Percentiles rank a stretch among this genome's conserved stretches.
These are phyloP conservation scores for Epicoccum sorghinum DNA, from an alignment of 2,329 filamentous ascomycete species.

Conservation along the genomic window DNA sequence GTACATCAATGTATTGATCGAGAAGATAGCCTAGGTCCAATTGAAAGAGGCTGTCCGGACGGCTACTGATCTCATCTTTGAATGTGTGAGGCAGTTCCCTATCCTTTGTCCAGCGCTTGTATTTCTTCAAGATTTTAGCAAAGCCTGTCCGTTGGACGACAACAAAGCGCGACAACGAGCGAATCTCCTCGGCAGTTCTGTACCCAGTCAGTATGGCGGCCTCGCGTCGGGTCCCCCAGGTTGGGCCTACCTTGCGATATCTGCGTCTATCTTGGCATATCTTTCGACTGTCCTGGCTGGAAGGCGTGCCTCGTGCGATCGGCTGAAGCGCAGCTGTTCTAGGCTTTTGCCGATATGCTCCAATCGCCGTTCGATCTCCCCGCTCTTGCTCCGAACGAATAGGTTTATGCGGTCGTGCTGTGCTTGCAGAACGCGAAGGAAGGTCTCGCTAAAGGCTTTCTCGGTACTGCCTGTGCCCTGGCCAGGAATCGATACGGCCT, in stretches of 20 bases:
- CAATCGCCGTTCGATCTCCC: constrained; percentile 74
- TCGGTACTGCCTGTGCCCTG: constrained; percentile 61
- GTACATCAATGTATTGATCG: constrained; percentile 55
- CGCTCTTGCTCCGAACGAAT: constrained; percentile 79
- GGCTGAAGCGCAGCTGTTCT: constrained; percentile 37
- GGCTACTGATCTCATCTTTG: constrained; percentile 67
- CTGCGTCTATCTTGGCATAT: constrained; percentile 58
- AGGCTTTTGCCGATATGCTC: constrained; percentile 51
- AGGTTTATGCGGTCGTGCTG: constrained; percentile 80
- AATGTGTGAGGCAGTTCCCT: constrained; percentile 68
- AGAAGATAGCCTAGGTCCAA: constrained; percentile 64
- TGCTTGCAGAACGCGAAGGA: constrained; percentile 72
- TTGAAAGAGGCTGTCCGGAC: constrained; percentile 74
- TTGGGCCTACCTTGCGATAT: constrained; percentile 51
- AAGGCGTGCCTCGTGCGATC: constrained; percentile 34
- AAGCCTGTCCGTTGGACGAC: constrained; percentile 77
- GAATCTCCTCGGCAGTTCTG: constrained; percentile 73
- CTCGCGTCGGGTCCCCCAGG: too few species aligned
- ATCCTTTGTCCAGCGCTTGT: constrained; percentile 85
- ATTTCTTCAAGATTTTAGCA: constrained; percentile 84
- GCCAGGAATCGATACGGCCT: constrained; percentile 76
- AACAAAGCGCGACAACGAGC: constrained; percentile 72
- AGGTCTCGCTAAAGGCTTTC: constrained; percentile 70
- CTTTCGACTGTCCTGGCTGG: constrained; percentile 55
- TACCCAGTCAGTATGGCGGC: constrained; percentile 17